phyloP scores from a whole-genome alignment of 148 eudicot species.

The Spergularia marina region DNA sequence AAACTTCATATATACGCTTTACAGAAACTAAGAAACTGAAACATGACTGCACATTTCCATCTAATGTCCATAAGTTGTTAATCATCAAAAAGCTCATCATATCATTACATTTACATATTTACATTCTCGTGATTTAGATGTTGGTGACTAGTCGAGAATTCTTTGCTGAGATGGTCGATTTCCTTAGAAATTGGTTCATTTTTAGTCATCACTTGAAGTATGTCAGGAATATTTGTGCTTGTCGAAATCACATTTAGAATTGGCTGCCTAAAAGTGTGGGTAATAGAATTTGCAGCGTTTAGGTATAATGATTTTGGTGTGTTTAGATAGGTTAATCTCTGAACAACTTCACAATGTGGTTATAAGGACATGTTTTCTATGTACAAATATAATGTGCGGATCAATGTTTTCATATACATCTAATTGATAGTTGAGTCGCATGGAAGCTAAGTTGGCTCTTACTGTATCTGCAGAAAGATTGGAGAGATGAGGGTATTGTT shows the following conservation, averaged over 20 bases:
- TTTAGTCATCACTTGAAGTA: no score
- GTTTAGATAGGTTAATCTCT: background rate
- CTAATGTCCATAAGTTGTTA: background rate
- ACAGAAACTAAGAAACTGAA: background rate
- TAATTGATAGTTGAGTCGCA: background rate
- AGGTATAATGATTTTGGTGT: background rate
- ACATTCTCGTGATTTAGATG: background rate
- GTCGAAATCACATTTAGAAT: background rate
- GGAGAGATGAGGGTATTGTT: constrained; percentile 86
- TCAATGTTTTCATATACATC: background rate
- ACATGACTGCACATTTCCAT: background rate
- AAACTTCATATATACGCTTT: background rate
- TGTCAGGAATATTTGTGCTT: background rate
- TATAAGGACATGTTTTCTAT: background rate
- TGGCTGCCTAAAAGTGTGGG: background rate
- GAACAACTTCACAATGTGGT: background rate
- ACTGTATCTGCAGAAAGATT: constrained; percentile 69
- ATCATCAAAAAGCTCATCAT: background rate
- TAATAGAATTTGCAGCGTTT: background rate
- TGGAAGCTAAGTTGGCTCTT: constrained; percentile 5
- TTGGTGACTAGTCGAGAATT: background rate
- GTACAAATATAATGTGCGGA: background rate
- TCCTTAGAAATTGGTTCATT: no score
- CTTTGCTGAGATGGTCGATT: no score
- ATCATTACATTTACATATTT: background rate